These are phyloP conservation scores for Physcia stellaris DNA, from an alignment of 495 filamentous ascomycete species.

Conservation along the genomic window DNA sequence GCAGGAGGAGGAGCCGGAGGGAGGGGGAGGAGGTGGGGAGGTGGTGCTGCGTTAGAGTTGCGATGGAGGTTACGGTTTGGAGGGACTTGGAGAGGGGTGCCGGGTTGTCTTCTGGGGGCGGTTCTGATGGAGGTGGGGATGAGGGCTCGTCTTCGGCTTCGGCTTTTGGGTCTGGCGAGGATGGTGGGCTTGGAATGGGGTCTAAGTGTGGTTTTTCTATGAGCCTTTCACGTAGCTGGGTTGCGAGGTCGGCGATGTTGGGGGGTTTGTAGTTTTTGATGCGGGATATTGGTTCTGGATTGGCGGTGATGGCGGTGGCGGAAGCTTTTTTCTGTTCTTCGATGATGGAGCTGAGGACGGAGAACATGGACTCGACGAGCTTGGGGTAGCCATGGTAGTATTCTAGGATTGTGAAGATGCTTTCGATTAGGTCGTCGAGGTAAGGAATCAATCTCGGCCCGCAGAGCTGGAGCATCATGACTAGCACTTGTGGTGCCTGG, in stretches of 20 bases:
- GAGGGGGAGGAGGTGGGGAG: constrained; percentile 69
- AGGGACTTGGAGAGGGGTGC: constrained; percentile 36
- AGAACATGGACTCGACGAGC: constrained; percentile 75
- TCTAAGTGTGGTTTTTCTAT: not conserved
- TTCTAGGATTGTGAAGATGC: constrained; percentile 82
- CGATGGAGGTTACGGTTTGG: constrained; percentile 55
- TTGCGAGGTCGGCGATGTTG: constrained; percentile 24
- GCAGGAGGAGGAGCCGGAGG: constrained; percentile 62
- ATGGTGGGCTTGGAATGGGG: constrained; percentile 17
- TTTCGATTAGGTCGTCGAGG: constrained; percentile 78
- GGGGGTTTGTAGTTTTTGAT: constrained; percentile 28
- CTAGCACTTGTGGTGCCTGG: constrained; percentile 75
- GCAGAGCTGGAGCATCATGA: constrained; percentile 87
- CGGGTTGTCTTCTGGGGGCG: constrained; percentile 30
- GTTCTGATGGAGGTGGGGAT: constrained; percentile 21
- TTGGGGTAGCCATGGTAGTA: constrained; percentile 85
- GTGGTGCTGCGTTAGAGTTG: constrained; percentile 64
- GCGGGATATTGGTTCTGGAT: constrained; percentile 21
- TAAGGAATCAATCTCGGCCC: constrained; percentile 74
- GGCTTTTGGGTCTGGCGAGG: constrained; percentile 1
- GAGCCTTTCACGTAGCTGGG: constrained; percentile 5
- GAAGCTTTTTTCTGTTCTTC: constrained; percentile 61
- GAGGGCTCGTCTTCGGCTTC: not conserved
- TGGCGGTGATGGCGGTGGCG: constrained; percentile 32
- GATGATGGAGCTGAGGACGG: constrained; percentile 66